These are phyloP conservation scores for Maudiozyma bulderi DNA, from an alignment of 805 yeast genomes.

Conservation along the genomic window DNA sequence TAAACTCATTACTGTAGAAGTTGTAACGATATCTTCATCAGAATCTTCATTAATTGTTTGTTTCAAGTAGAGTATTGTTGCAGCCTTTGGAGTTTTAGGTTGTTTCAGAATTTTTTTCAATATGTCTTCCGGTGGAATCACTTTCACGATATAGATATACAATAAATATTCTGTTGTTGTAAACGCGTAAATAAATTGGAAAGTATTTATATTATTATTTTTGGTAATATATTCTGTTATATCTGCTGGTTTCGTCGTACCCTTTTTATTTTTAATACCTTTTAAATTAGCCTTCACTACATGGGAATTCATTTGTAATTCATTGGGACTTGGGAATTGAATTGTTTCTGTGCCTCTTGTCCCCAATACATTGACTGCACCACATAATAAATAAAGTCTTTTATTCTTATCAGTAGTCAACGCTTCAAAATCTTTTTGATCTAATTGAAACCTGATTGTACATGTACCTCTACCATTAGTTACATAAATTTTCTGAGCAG, in stretches of 20 bases:
- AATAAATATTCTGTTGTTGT: slow-evolving; percentile 42
- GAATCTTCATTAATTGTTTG: slow-evolving; percentile 19
- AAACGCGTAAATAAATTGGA: slow-evolving; percentile 51
- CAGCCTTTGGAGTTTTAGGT: slow-evolving; percentile 44
- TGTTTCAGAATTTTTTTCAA: slow-evolving; percentile 32
- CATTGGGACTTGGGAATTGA: slow-evolving; percentile 63
- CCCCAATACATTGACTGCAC: slow-evolving; percentile 28
- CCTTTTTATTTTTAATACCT: slow-evolving; percentile 68
- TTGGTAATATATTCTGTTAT: slow-evolving; percentile 42
- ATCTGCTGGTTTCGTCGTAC: slow-evolving; percentile 78
- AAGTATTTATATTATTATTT: slow-evolving; percentile 30
- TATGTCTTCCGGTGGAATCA: slow-evolving; percentile 34
- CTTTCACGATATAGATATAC: slow-evolving; percentile 51
- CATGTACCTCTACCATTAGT: slow-evolving; percentile 40
- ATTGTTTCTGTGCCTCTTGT: slow-evolving; percentile 48
- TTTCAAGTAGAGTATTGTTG: slow-evolving; percentile 36
- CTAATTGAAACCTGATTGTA: slow-evolving; percentile 34
- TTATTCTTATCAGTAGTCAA: slow-evolving; percentile 26
- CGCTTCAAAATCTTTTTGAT: slow-evolving; percentile 32
- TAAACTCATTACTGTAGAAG: slow-evolving; percentile 55
- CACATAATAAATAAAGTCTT: slow-evolving; percentile 47
- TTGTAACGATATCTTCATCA: slow-evolving; percentile 63
- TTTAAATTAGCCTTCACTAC: slow-evolving; percentile 46
- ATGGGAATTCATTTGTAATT: slow-evolving; percentile 49
- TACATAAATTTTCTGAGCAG: slow-evolving; percentile 26